Conservation (phyloP, 2,329 filamentous ascomycete genomes). For the Botrytis aclada region DNA sequence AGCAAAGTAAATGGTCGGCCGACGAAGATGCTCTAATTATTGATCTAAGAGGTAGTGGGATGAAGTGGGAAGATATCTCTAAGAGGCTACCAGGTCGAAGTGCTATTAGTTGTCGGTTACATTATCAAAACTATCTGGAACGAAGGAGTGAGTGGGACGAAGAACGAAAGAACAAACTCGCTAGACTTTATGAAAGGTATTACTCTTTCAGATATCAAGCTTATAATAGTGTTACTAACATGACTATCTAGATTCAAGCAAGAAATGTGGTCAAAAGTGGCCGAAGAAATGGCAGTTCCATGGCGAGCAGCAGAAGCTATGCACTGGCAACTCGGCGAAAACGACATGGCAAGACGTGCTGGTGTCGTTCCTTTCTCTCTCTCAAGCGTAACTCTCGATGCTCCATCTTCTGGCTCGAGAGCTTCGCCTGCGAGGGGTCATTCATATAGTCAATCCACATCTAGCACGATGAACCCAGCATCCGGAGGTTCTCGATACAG, state of each 20-base stretch:
- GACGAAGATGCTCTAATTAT: constrained; percentile 95
- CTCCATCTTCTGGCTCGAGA: constrained; percentile 41
- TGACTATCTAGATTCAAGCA: constrained; percentile 72
- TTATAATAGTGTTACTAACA: constrained; percentile 19
- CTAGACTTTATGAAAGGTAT: constrained; percentile 90
- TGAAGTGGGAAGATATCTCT: constrained; percentile 99
- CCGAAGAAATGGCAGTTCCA: constrained; percentile 90
- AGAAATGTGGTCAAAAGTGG: constrained; percentile 96
- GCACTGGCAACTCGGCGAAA: constrained; percentile 95
- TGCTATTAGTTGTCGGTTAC: constrained; percentile 87
- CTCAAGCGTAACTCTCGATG: constrained; percentile 53
- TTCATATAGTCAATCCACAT: constrained; percentile 33
- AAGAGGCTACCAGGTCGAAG: constrained; percentile 86
- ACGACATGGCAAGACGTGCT: constrained; percentile 89
- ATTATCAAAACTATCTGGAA: constrained; percentile 97
- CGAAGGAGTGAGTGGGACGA: constrained; percentile 93
- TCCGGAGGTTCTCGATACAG: constrained; percentile 28
- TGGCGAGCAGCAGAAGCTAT: constrained; percentile 96
- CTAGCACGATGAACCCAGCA: constrained; percentile 26
- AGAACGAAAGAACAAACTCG: constrained; percentile 95
- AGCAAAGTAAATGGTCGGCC: constrained; percentile 94
- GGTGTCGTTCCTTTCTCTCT: constrained; percentile 83
- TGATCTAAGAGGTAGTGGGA: constrained; percentile 80
- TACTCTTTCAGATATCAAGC: neutral
- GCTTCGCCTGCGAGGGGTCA: constrained; percentile 42